Evolutionary conservation across 2,329 filamentous ascomycete genomes (phyloP).

Genomic region (Fusarium anthophilum): DNA sequence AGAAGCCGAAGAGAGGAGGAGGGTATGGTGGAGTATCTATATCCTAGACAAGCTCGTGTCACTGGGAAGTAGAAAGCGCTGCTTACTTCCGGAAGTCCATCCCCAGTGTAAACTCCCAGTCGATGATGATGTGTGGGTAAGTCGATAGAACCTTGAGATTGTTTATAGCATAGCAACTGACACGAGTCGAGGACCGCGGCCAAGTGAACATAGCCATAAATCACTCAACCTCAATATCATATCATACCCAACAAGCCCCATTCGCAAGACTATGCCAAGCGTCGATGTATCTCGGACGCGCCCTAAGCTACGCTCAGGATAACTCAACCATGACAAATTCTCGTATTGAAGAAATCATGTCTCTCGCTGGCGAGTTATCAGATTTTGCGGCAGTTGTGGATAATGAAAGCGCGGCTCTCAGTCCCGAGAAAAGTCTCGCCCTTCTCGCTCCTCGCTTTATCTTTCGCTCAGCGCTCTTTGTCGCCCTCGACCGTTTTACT

Average conservation of each 20-base stretch:
- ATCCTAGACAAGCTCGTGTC: not conserved
- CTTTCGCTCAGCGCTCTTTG: not conserved
- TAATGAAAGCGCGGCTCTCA: rapidly evolving
- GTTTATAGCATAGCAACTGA: rapidly evolving
- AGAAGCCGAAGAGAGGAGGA: not conserved
- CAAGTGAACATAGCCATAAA: not conserved
- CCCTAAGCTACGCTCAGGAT: rapidly evolving
- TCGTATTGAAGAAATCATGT: not conserved
- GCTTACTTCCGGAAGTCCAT: rapidly evolving
- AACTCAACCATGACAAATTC: not conserved
- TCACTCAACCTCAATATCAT: not conserved
- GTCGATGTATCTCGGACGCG: not conserved
- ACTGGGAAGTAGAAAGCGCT: not conserved
- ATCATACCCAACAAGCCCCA: rapidly evolving
- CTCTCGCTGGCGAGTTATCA: rapidly evolving
- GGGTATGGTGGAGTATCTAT: not conserved
- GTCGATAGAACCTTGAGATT: rapidly evolving
- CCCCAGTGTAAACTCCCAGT: not conserved
- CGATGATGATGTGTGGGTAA: not conserved
- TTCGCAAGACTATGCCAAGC: not conserved
- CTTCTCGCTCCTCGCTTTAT: rapidly evolving
- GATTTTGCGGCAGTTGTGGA: not conserved
- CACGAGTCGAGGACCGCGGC: rapidly evolving
- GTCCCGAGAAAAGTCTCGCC: rapidly evolving
- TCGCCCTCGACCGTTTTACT: not conserved